Evolutionary conservation across 768 basidiomycete genomes (phyloP).

Genomic region (Lanmaoa pseudosensibilis): DNA sequence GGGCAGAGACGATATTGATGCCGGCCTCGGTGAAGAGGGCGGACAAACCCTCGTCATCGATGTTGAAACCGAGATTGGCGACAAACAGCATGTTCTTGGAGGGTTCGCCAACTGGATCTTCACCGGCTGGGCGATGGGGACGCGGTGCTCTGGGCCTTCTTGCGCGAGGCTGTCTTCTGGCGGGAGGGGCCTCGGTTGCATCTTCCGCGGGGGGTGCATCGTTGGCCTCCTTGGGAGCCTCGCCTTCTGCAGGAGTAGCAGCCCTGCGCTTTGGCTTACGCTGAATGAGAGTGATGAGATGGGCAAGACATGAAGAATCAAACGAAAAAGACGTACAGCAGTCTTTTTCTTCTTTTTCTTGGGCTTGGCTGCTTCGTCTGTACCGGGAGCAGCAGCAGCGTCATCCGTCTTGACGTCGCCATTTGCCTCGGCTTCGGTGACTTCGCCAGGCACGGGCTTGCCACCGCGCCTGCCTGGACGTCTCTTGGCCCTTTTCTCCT

Average conservation of each 20-base stretch:
- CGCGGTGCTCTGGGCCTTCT: slow-evolving; percentile 62
- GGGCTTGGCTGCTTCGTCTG: slow-evolving; percentile 61
- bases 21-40: slow-evolving; percentile 85
- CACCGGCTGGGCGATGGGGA: slow-evolving; percentile 67
- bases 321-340: slow-evolving; percentile 39
- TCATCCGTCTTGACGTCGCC: slow-evolving; percentile 68
- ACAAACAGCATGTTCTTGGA: slow-evolving; percentile 92
- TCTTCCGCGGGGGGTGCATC: slow-evolving; percentile 39
- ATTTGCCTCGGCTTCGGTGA: slow-evolving; percentile 86
- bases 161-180: slow-evolving; percentile 44
- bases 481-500: slow-evolving; percentile 76
- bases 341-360: slow-evolving; percentile 82
- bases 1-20: slow-evolving; percentile 80
- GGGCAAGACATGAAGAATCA: not conserved
- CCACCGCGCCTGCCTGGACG: slow-evolving; percentile 81
- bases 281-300: slow-evolving; percentile 35
- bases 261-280: slow-evolving; percentile 50
- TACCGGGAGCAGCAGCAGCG: slow-evolving; percentile 46
- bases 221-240: slow-evolving; percentile 29
- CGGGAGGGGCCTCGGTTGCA: slow-evolving; percentile 37
- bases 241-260: slow-evolving; percentile 38
- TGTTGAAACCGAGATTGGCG: slow-evolving; percentile 94
- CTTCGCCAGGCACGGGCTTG: slow-evolving; percentile 86
- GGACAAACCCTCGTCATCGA: slow-evolving; percentile 80
- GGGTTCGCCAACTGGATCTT: slow-evolving; percentile 84